Conservation (phyloP, 2,329 filamentous ascomycete genomes). For the Claviceps sp. region DNA sequence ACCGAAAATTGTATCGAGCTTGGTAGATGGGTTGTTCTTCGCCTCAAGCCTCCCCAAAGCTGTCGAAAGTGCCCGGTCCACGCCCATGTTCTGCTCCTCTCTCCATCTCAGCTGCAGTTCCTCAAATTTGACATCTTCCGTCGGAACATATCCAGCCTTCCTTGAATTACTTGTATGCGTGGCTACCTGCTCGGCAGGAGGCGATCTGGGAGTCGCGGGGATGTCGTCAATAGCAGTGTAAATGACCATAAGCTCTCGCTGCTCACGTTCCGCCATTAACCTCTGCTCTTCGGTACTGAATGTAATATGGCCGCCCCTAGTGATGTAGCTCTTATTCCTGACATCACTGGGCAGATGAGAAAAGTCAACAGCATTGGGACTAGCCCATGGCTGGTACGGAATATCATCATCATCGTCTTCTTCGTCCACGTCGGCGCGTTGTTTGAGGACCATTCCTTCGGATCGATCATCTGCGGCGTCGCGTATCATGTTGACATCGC, state of each 20-base stretch:
- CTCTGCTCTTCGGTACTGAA: slow-evolving; percentile 44
- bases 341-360: slow-evolving; percentile 30
- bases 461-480: slow-evolving; percentile 61
- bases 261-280: slow-evolving; percentile 42
- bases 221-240: slow-evolving; percentile 42
- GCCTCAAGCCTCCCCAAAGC: slow-evolving; percentile 30
- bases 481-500: slow-evolving; percentile 53
- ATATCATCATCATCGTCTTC: slow-evolving; percentile 47
- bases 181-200: slow-evolving; percentile 21
- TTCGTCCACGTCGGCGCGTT: slow-evolving; percentile 31
- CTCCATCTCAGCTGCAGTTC: slow-evolving; percentile 37
- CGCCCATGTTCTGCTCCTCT: slow-evolving; percentile 32
- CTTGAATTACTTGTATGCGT: slow-evolving; percentile 13
- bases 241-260: slow-evolving; percentile 46
- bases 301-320: slow-evolving; percentile 36
- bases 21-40: slow-evolving; percentile 21
- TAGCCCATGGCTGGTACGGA: slow-evolving; percentile 38
- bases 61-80: slow-evolving; percentile 26
- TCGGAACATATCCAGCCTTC: slow-evolving; percentile 24
- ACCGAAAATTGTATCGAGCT: slow-evolving; percentile 27
- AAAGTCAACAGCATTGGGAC: slow-evolving; percentile 34
- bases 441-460: slow-evolving; percentile 56
- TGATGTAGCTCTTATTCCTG: slow-evolving; percentile 35
- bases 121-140: slow-evolving; percentile 26
- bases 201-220: slow-evolving; percentile 42